Base-by-base conservation (phyloP, 768 basidiomycete genomes). In the Russula lepida region DNA sequence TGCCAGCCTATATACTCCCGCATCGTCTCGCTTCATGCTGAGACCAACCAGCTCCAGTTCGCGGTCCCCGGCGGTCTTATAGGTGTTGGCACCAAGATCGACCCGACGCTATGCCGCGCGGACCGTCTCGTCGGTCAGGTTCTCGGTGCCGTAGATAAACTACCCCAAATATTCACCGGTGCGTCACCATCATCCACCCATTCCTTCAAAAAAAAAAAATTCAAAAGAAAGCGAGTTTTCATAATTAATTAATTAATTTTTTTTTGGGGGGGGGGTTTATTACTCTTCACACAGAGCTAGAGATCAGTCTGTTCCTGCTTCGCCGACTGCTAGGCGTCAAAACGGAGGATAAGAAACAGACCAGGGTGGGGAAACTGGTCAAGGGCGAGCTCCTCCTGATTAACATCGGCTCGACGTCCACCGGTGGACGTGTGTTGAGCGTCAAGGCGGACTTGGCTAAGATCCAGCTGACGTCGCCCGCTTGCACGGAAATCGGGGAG, bases 271-370 rank as follows among this genome's bases (percentile, higher is more conserved):
- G n/a, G n/a, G n/a, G n/a, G n/a, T n/a, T n/a, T n/a, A n/a, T n/a
- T n/a, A n/a, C n/a, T n/a, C 21, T 21, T 43, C 11, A 11, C 7
- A n/a, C 61, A 92, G 93, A 95, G 74, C 79, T 95, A 57, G 92
- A 95, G 74, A 93, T 95, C 71, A 89, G 84, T 68, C 79, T 95
- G 67, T 99, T 98, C 86, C 78, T 98, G 33, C 87, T 99, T 35
- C 90, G 97, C 62, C 85, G 97, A 62, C 77, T 98, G 56, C 83
- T 98, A n/a, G 95, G 97, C 71, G 97, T 99, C 64, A 94, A 95
- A 74, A 93, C 94, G 25, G 95, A 98, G 74, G 97, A 98, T 77
- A 97, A 95, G 79, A 99, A 98, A 73, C 92, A 95, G 72, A 97
- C 97, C 23, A 99, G 94, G 74, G 91, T 92, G 25, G 79, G 90